Conservation (phyloP, 345 rosid genomes). For the Salix viminalis region DNA sequence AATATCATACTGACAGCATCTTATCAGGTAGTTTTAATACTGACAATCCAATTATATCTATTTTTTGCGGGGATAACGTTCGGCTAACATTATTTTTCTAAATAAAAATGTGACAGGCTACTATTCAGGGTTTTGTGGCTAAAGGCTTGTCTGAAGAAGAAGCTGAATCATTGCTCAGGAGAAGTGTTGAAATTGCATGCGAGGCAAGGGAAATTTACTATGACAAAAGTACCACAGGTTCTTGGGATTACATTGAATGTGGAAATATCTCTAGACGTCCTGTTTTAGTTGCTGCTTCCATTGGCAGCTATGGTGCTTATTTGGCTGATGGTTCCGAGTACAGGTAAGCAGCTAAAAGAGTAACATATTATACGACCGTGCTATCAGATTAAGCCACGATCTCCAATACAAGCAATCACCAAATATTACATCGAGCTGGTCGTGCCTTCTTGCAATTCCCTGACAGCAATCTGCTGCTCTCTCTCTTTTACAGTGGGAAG, state of each 20-base stretch:
- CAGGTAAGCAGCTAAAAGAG: constrained; percentile 34
- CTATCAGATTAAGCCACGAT: not conserved
- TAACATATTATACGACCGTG: not conserved
- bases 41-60: not conserved
- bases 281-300: constrained; percentile 76
- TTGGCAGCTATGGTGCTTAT: constrained; percentile 94
- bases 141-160: constrained; percentile 64
- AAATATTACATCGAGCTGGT: not conserved
- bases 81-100: not conserved
- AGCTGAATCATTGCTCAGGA: constrained; percentile 56
- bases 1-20: constrained; percentile 74
- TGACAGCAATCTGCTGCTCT: not conserved
- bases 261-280: constrained; percentile 39
- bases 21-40: constrained; percentile 54
- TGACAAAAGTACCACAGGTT: constrained; percentile 51
- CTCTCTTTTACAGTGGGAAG: constrained; percentile 46
- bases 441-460: not conserved
- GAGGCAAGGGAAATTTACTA: constrained; percentile 73
- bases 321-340: constrained; percentile 94
- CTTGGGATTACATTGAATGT: constrained; percentile 41
- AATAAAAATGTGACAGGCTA: constrained; percentile 43
- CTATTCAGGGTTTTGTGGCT: constrained; percentile 83
- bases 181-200: constrained; percentile 74
- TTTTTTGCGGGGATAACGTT: not conserved
- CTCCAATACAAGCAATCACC: not conserved